phyloP scores from a whole-genome alignment of 352 stramenopile species.

The Phytopythium sindhum region DNA sequence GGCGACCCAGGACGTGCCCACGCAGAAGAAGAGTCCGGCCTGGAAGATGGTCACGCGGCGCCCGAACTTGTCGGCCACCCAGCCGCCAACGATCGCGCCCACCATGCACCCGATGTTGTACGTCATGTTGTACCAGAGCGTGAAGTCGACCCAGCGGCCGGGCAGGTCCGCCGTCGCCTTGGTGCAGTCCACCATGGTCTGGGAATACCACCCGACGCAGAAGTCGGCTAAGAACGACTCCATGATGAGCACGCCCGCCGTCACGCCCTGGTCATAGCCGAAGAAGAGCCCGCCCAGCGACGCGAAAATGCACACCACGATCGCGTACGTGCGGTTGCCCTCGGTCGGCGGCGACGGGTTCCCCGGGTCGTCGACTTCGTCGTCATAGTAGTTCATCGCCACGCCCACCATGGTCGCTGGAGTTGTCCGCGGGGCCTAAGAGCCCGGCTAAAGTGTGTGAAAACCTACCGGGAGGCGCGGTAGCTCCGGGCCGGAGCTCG shows the following conservation, averaged over 20 bases:
- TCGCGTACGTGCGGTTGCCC: constrained; percentile 39
- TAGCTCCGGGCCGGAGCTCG: no score
- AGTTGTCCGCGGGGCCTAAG: background rate
- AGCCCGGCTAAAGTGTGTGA: background rate
- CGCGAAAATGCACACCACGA: constrained; percentile 40
- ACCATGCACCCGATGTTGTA: constrained; percentile 55
- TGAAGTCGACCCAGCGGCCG: constrained; percentile 45
- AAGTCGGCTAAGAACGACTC: constrained; percentile 51
- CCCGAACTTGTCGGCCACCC: constrained; percentile 39
- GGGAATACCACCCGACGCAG: constrained; percentile 35
- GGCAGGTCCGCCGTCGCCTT: constrained; percentile 23
- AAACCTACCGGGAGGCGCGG: no score
- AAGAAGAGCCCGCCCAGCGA: constrained; percentile 39
- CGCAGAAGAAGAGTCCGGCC: constrained; percentile 33
- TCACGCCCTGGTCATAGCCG: constrained; percentile 38
- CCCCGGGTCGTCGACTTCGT: constrained; percentile 23
- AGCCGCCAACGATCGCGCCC: constrained; percentile 30
- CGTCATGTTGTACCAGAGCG: constrained; percentile 50
- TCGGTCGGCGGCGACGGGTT: constrained; percentile 25
- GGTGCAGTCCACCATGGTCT: constrained; percentile 36
- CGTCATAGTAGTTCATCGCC: constrained; percentile 42
- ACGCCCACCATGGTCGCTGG: constrained; percentile 23
- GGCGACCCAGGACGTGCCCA: constrained; percentile 36
- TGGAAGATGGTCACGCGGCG: constrained; percentile 38
- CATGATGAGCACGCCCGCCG: constrained; percentile 35